Percentiles rank a stretch among this genome's conserved stretches.
Evolutionary conservation across 345 rosid genomes (phyloP).

Genomic region (Citrus maxima): DNA sequence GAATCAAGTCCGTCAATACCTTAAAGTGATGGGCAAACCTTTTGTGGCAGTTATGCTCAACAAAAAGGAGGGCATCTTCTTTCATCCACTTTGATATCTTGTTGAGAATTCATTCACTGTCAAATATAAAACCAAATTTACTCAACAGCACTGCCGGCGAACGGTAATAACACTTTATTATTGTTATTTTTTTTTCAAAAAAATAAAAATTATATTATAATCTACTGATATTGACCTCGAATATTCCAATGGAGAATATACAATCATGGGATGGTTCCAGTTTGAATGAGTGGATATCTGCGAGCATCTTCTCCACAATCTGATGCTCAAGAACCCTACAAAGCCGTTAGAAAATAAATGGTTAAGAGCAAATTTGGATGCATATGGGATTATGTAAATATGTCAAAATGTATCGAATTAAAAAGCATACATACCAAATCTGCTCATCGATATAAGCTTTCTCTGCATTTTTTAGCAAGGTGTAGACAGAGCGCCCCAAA

Average conservation of each 20-base stretch:
- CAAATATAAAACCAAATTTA: background rate
- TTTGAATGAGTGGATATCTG: conserved; percentile 70
- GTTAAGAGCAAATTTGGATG: background rate
- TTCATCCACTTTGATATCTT: conserved; percentile 87
- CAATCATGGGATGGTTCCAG: conserved; percentile 69
- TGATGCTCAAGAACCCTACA: conserved; percentile 53
- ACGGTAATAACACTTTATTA: no score
- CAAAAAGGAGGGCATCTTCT: conserved; percentile 58
- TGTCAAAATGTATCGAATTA: no score
- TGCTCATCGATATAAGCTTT: conserved; percentile 60
- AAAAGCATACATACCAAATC: conserved; percentile 35
- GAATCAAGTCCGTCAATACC: conserved; percentile 30
- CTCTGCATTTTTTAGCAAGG: conserved; percentile 57
- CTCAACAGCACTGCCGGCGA: no score
- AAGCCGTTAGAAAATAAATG: background rate
- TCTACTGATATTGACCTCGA: conserved; percentile 46
- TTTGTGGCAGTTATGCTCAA: no score
- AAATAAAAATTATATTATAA: no score
- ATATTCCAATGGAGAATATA: conserved; percentile 76
- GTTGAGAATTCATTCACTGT: conserved; percentile 83
- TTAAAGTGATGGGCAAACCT: conserved; percentile 66
- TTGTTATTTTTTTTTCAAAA: no score
- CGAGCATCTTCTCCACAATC: conserved; percentile 69
- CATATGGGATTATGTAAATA: no score
- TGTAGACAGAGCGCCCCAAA: conserved; percentile 76